phyloP scores from a whole-genome alignment of 441 rosid genomes.

The Mallotus repandus region DNA sequence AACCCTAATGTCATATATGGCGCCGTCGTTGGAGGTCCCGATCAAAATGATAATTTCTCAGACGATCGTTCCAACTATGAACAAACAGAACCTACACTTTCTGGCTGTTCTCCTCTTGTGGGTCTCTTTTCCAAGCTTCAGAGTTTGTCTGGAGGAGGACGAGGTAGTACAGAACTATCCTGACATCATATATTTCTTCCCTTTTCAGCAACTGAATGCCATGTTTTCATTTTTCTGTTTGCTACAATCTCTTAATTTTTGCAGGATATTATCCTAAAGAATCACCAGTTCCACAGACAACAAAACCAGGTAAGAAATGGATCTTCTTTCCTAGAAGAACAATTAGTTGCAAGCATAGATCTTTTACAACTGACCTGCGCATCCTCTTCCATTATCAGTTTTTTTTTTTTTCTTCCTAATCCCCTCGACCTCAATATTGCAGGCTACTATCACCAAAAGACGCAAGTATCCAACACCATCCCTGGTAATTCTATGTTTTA shows the following conservation, averaged over 20 bases:
- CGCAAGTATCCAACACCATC: slow-evolving; percentile 28
- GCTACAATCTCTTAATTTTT: background rate
- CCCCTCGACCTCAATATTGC: background rate
- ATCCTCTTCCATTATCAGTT: background rate
- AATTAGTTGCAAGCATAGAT: background rate
- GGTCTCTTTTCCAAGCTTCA: slow-evolving; percentile 81
- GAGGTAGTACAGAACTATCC: slow-evolving; percentile 16
- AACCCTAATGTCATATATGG: slow-evolving; percentile 74
- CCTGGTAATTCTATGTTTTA: slow-evolving; percentile 30
- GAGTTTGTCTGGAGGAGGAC: slow-evolving; percentile 32
- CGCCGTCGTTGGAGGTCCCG: slow-evolving; percentile 92
- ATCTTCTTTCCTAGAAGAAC: too few relatives aligned
- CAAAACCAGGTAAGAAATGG: slow-evolving; percentile 18
- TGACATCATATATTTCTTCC: background rate
- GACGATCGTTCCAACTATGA: slow-evolving; percentile 73
- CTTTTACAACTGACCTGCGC: background rate
- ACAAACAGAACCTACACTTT: slow-evolving; percentile 77
- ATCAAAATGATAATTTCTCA: slow-evolving; percentile 55
- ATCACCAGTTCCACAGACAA: slow-evolving; percentile 25
- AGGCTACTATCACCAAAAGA: slow-evolving; percentile 27
- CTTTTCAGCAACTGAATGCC: background rate
- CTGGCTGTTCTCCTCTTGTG: slow-evolving; percentile 66
- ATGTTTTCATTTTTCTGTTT: background rate
- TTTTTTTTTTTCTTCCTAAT: too few relatives aligned
- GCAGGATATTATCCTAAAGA: slow-evolving; percentile 39